Conservation (phyloP, 139 green algal species). For the Zygnema cylindricum region DNA sequence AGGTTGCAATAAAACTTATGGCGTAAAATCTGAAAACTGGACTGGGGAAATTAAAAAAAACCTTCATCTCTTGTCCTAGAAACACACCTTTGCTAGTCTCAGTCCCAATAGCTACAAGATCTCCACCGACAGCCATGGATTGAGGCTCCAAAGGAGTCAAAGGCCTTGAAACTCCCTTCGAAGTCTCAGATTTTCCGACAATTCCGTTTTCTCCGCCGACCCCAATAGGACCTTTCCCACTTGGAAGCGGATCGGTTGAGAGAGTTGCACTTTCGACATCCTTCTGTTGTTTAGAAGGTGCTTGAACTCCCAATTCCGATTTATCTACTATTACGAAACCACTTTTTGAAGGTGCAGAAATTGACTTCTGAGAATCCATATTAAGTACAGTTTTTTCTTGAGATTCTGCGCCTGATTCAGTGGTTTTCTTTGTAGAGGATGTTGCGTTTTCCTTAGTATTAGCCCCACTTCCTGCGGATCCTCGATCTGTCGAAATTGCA, state of each 20-base stretch:
- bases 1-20: not conserved
- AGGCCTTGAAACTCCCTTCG: not conserved
- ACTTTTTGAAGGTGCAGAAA: not conserved
- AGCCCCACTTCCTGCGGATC: not conserved
- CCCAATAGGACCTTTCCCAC: not conserved
- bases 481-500: not conserved
- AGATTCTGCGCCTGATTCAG: not conserved
- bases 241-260: not conserved
- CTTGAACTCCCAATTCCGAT: no score
- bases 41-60: not conserved
- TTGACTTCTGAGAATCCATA: not conserved
- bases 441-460: not conserved
- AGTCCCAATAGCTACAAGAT: not conserved
- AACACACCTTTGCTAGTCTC: not conserved
- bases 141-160: not conserved
- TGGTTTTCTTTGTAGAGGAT: not conserved
- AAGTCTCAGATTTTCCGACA: not conserved
- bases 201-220: not conserved
- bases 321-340: no score
- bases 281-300: not conserved
- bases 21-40: not conserved
- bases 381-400: not conserved
- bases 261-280: not conserved
- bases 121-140: not conserved
- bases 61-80: not conserved